These are phyloP conservation scores for Mucor velutinosus DNA, from an alignment of 371 early-diverging fungal genomes.

Conservation along the genomic window DNA sequence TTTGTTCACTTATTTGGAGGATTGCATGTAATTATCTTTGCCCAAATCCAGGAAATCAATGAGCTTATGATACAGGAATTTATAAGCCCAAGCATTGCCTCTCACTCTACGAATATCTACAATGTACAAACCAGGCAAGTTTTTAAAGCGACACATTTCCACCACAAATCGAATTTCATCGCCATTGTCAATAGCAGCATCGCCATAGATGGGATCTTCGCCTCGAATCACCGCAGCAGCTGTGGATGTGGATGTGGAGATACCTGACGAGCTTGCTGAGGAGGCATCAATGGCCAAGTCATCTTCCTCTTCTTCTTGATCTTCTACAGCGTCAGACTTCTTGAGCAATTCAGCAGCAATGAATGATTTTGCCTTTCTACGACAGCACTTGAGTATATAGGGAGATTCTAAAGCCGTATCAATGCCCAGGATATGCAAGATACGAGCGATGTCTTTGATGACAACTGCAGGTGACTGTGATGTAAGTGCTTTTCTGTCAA, in stretches of 20 bases:
- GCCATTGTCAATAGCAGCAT: slow-evolving; percentile 81
- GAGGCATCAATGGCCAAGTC: background rate
- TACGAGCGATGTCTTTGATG: slow-evolving; percentile 66
- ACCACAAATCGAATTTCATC: slow-evolving; percentile 81
- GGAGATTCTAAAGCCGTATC: slow-evolving; percentile 69
- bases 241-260: background rate
- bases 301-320: background rate
- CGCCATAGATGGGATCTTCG: slow-evolving; percentile 87
- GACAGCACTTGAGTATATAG: slow-evolving; percentile 69
- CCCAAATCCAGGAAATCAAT: slow-evolving; percentile 56
- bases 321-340: background rate
- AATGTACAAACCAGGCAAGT: slow-evolving; percentile 81
- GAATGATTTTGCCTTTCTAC: slow-evolving; percentile 44
- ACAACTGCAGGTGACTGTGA: slow-evolving; percentile 71
- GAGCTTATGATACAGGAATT: slow-evolving; percentile 81
- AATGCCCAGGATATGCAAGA: slow-evolving; percentile 68
- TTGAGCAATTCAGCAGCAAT: slow-evolving; percentile 8
- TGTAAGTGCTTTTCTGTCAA: slow-evolving; percentile 74
- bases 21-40: slow-evolving; percentile 41
- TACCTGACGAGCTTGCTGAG: background rate
- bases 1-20: background rate
- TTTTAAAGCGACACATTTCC: slow-evolving; percentile 86
- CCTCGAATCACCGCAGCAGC: slow-evolving; percentile 44
- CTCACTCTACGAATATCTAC: slow-evolving; percentile 83
- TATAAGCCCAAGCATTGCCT: slow-evolving; percentile 91